Base-by-base conservation (phyloP, 768 basidiomycete species). In the Psilocybe cyanescens region DNA sequence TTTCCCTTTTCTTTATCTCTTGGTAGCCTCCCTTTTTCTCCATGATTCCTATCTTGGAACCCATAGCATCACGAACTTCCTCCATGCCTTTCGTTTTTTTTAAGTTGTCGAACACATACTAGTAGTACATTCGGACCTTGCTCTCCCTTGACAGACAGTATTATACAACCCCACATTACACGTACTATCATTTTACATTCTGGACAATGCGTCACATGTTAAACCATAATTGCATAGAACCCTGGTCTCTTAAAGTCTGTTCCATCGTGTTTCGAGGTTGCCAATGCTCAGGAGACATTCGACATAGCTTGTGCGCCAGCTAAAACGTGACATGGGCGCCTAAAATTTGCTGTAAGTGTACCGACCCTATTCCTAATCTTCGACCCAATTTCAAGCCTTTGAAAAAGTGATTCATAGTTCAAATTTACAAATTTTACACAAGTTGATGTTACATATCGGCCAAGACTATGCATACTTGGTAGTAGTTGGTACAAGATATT, bases 101-200 rank as follows among this genome's bases (percentile, higher is more conserved):
- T 57, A 59, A 55, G 60, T 64, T 52, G 53, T 64, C 60, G 62
- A 60, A 63, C 60, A 65, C 59, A 63, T 64, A 68, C 55, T 63
- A 62, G 61, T 58, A 59, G 28, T 55, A 51, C 61, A 53, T 57
- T 54, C 52, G 64, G 60, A 65, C 64, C 53, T 54, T 52, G 46
- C 58, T 61, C 37, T 46, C 30, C 54, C 24, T 24, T 60, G 59
- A 61, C 56, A 57, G 61, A 62, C 57, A 60, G 29, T 58, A 58
- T 58, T 61, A 61, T 52, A 47, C 44, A 47, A 8, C 44, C 50
- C 39, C 61, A 62, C 52, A 66, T 30, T 59, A 65, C 61, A 64
- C 50, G 55, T 53, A 55, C 55, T 62, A 59, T 35, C 56, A 55
- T 59, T 66, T 63, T 66, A 61, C 60, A 60, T 44, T 45, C 33